These are phyloP conservation scores for Blepharisma stoltei DNA, from an alignment of 73 alveolate species.

Conservation along the genomic window DNA sequence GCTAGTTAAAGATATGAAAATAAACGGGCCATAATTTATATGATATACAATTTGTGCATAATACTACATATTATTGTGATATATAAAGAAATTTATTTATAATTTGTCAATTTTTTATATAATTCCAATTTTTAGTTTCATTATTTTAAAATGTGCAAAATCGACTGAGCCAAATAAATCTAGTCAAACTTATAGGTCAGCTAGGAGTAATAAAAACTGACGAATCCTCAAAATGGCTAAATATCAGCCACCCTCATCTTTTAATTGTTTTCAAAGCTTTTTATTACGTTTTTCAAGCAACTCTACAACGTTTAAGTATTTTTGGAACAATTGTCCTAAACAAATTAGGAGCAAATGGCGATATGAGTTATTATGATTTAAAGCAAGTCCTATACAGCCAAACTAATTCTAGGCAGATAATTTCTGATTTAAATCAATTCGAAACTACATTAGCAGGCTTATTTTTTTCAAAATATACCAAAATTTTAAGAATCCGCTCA, in stretches of 20 bases:
- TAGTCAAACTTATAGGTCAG: not conserved
- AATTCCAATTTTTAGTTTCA: no score
- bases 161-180: no score
- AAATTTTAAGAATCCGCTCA: not conserved
- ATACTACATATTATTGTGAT: no score
- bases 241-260: constrained; percentile 26
- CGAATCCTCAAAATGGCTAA: constrained; percentile 19
- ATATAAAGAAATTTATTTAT: no score
- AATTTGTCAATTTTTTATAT: no score
- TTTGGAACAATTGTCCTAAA: constrained; percentile 8
- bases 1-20: not conserved
- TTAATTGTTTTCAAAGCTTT: constrained; percentile 5
- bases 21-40: no score
- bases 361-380: not conserved
- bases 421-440: not conserved
- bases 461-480: not conserved
- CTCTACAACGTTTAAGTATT: not conserved
- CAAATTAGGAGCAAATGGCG: not conserved
- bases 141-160: no score
- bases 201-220: constrained; percentile 18
- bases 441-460: not conserved
- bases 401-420: not conserved
- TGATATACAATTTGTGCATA: no score
- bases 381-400: not conserved
- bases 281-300: not conserved